Evolutionary conservation across 805 yeast genomes (phyloP).

Genomic region (Pichia gijzeniarum): DNA sequence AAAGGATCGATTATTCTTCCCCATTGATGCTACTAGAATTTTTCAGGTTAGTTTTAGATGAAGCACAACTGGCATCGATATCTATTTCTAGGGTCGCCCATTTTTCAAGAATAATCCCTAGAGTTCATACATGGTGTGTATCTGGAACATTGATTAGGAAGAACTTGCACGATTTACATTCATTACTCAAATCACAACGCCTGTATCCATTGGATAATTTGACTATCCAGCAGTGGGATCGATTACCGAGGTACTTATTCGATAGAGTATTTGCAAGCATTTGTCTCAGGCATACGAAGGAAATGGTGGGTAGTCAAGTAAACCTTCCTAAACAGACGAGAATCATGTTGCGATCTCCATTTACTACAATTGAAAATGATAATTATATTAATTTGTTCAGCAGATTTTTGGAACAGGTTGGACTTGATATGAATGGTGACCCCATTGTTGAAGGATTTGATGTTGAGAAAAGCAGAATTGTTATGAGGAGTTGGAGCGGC

Average conservation of each 20-base stretch:
- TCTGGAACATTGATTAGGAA: slow-evolving; percentile 88
- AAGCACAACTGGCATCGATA: slow-evolving; percentile 85
- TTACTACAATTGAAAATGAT: slow-evolving; percentile 79
- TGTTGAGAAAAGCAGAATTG: slow-evolving; percentile 35
- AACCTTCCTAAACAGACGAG: slow-evolving; percentile 73
- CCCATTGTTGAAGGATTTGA: slow-evolving; percentile 46
- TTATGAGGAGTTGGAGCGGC: slow-evolving; percentile 65
- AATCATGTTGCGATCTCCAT: slow-evolving; percentile 61
- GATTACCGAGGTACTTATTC: slow-evolving; percentile 34
- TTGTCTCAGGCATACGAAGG: slow-evolving; percentile 76
- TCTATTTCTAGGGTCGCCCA: slow-evolving; percentile 71
- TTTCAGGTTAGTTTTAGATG: slow-evolving; percentile 88
- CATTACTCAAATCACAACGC: slow-evolving; percentile 62
- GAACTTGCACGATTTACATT: slow-evolving; percentile 58
- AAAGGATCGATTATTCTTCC: slow-evolving; percentile 56
- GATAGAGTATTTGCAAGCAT: slow-evolving; percentile 45
- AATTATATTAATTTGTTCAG: slow-evolving; percentile 62
- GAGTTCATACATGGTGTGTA: slow-evolving; percentile 94
- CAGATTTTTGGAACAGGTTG: slow-evolving; percentile 53
- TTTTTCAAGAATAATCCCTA: slow-evolving; percentile 71
- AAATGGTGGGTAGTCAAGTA: slow-evolving; percentile 73
- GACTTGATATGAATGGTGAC: slow-evolving; percentile 44
- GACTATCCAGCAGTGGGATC: slow-evolving; percentile 25
- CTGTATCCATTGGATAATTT: slow-evolving; percentile 52
- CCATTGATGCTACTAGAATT: slow-evolving; percentile 79